Conservation (phyloP, 2,329 filamentous ascomycete species). For the Ilyonectria robusta region DNA sequence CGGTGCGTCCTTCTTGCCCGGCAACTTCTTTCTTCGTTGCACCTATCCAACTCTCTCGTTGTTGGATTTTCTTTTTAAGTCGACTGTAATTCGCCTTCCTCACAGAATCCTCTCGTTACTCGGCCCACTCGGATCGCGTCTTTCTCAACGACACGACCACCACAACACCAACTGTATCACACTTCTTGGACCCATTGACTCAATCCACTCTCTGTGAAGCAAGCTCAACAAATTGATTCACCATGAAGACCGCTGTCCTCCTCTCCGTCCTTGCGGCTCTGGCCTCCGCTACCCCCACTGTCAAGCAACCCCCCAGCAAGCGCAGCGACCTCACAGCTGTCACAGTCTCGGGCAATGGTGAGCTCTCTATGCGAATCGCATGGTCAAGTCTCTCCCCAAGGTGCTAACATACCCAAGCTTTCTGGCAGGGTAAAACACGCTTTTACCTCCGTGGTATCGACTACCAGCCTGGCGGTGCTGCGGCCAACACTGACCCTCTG, state of each 20-base stretch:
- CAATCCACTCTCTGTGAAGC: slow-evolving; percentile 22
- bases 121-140: slow-evolving; percentile 17
- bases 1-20: slow-evolving; percentile 30
- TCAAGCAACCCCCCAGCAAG: slow-evolving; percentile 66
- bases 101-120: slow-evolving; percentile 40
- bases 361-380: slow-evolving; percentile 28
- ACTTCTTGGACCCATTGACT: slow-evolving; percentile 29
- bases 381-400: neutral
- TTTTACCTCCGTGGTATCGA: slow-evolving; percentile 74
- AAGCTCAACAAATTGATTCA: slow-evolving; percentile 41
- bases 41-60: slow-evolving; percentile 54
- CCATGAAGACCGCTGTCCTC: slow-evolving; percentile 65
- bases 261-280: slow-evolving; percentile 64
- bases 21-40: slow-evolving; percentile 45
- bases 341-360: slow-evolving; percentile 71
- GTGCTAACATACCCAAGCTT: slow-evolving; percentile 57
- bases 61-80: slow-evolving; percentile 50
- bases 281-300: slow-evolving; percentile 61
- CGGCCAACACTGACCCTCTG: slow-evolving; percentile 78
- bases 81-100: slow-evolving; percentile 41
- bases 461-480: slow-evolving; percentile 74
- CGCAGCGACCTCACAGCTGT: slow-evolving; percentile 65
- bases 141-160: slow-evolving; percentile 23
- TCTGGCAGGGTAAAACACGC: slow-evolving; percentile 66
- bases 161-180: slow-evolving; percentile 28